A percentile compares a stretch with the other conserved stretches of the same genome.
These are phyloP conservation scores for Pilatotrama ljubarskyi DNA, from an alignment of 768 basidiomycete genomes.

Conservation along the genomic window DNA sequence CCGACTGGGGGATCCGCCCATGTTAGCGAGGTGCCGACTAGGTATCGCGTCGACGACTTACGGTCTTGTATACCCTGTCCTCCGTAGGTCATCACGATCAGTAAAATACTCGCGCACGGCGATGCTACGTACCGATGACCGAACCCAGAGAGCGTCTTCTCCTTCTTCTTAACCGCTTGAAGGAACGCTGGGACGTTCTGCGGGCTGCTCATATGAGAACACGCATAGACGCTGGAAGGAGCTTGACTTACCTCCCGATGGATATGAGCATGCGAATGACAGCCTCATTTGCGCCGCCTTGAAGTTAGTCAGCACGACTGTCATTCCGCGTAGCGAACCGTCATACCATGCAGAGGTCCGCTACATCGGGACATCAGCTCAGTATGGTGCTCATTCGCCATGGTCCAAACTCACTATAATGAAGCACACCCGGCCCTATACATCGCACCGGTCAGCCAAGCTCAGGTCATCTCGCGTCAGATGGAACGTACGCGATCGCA, in stretches of 20 bases:
- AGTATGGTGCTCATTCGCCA: too few species aligned
- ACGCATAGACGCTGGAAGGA: too few species aligned
- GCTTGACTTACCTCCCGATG: conserved; percentile 66
- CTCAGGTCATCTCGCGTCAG: not conserved
- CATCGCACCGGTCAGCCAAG: not conserved
- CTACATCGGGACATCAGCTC: too few species aligned
- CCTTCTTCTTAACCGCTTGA: conserved; percentile 83
- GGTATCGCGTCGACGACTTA: conserved; percentile 31
- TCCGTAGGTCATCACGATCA: not conserved
- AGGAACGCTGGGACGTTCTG: conserved; percentile 84
- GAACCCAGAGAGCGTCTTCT: conserved; percentile 88
- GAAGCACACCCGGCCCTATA: conserved; percentile 82
- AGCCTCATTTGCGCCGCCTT: conserved; percentile 89
- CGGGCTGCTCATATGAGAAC: conserved; percentile 46
- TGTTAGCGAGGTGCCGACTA: not conserved
- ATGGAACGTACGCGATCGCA: conserved; percentile 66
- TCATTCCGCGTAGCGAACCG: not conserved
- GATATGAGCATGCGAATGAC: conserved; percentile 92
- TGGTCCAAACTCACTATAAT: conserved; percentile 78
- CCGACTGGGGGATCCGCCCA: conserved; percentile 52
- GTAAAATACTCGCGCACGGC: not conserved
- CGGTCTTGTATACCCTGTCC: conserved; percentile 70
- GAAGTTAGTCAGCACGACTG: not conserved
- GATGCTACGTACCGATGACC: conserved; percentile 65
- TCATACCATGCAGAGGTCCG: conserved; percentile 68